Evolutionary conservation across 139 green algal genomes (phyloP).

Genomic region (Eudorina sp.): DNA sequence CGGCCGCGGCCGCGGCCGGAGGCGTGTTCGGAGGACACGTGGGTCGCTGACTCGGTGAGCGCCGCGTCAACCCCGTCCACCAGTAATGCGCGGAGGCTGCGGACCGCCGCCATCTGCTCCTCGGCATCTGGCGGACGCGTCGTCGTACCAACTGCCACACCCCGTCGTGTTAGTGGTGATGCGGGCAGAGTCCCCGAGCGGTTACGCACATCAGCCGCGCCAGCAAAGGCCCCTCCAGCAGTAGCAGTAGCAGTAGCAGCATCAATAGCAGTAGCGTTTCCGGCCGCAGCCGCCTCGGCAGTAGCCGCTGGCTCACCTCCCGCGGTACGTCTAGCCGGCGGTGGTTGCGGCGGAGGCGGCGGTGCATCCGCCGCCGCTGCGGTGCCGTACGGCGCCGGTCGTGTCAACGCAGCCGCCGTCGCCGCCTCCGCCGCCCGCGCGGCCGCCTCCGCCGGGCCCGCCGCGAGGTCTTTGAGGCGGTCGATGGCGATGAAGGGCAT

Average conservation of each 20-base stretch:
- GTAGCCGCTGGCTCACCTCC: too few species aligned
- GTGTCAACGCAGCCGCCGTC: not conserved
- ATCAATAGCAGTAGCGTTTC: not conserved
- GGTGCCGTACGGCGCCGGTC: not conserved
- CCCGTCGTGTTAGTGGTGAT: too few species aligned
- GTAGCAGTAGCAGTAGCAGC: not conserved
- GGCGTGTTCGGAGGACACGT: not conserved
- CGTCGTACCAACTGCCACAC: too few species aligned
- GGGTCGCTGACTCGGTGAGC: not conserved
- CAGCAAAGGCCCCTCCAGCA: not conserved
- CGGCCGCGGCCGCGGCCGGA: not conserved
- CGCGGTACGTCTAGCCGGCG: too few species aligned
- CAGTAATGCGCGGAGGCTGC: conserved; percentile 29
- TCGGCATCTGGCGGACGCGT: not conserved
- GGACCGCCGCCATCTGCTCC: conserved; percentile 20
- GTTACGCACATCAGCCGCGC: not conserved
- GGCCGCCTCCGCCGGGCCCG: not conserved
- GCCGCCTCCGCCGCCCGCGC: not conserved
- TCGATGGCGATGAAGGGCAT: not conserved
- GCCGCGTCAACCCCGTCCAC: not conserved
- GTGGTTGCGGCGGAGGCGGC: not conserved
- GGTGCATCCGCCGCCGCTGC: not conserved
- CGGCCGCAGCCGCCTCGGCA: not conserved
- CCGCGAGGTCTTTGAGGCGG: not conserved
- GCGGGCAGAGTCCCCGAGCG: not conserved